Base-by-base conservation (phyloP, 441 rosid genomes). In the Iberis amara region DNA sequence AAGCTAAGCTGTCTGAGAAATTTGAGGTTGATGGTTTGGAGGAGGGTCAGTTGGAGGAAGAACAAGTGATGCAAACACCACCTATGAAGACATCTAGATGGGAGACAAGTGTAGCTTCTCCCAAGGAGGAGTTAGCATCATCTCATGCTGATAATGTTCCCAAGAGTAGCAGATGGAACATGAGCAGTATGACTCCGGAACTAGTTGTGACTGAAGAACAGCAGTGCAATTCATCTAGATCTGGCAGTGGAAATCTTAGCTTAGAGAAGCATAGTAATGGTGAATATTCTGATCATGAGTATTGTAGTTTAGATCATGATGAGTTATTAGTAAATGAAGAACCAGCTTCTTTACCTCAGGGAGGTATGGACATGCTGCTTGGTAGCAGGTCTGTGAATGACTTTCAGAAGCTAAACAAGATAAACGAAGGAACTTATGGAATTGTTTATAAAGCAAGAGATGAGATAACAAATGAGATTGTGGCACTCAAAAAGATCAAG, bases 401-500 rank as follows among this genome's bases (percentile, higher is more conserved):
- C 47, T 88, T 61, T 61, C 91, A 85, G 66, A 79, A 48, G 62
- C 78, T 88, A 23, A 76, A 85, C 69, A 81, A 76, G 71, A 85
- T 88, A 5, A 78, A 59, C 59, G 96, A 88, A 70, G 96, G 96
- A 43, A 78, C 91, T 13, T 88, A 88, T 59, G 96, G 94, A 41
- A 63, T 78, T 60, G 96, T 88, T n/a, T 85, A 77, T 32, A 79
- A 67, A 74, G 96, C 91, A 31, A 76, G 68, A 68, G 91, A 85
- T 67, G 86, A 65, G 77, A 74, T 40, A 69, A 74, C 85, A 0
- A 81, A 80, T 14, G 76, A 88, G 68, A 39, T 72, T 62, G 94
- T 88, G 66, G 96, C 96, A 1, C 57, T 88, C 62, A 88, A 88
- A 66, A 82, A 85, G 74, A 81, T 85, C 64, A 88, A 88, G 76